These are phyloP conservation scores for Botrytis tulipae DNA, from an alignment of 2,329 filamentous ascomycete species.

Conservation along the genomic window DNA sequence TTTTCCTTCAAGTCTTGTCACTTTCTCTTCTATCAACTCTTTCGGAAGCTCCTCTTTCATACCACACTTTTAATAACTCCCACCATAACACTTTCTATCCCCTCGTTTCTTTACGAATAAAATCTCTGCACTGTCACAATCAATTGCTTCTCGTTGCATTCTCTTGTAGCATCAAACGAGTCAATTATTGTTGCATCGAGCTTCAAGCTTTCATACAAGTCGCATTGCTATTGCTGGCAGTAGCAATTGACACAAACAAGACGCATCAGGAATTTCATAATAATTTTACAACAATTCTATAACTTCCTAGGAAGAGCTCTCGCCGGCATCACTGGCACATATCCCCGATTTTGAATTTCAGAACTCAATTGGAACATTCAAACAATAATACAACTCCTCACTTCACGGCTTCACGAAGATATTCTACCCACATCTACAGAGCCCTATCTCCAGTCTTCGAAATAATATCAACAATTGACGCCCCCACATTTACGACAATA, in stretches of 20 bases:
- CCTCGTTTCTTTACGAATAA: no score
- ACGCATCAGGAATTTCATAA: not conserved
- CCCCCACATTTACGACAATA: not conserved
- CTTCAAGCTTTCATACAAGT: constrained; percentile 6
- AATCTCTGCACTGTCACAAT: not conserved
- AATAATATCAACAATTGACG: not conserved
- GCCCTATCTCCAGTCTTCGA: not conserved
- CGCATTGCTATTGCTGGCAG: constrained; percentile 8
- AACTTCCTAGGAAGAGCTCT: not conserved
- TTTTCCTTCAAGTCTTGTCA: not conserved
- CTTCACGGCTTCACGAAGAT: not conserved
- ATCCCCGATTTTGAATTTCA: not conserved
- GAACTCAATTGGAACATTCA: not conserved
- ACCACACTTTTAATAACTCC: not conserved
- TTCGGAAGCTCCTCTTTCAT: not conserved
- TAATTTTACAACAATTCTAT: not conserved
- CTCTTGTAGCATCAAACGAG: constrained; percentile 6
- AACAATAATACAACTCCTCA: not conserved
- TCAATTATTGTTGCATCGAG: not conserved
- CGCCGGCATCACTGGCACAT: not conserved
- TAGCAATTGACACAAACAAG: not conserved
- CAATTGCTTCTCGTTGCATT: constrained; percentile 9
- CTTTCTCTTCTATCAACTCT: not conserved
- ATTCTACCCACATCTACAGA: not conserved
- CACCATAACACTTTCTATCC: not conserved